Conservation (phyloP, 1,139 yeast species). For the Debaryomyces coudertii region DNA sequence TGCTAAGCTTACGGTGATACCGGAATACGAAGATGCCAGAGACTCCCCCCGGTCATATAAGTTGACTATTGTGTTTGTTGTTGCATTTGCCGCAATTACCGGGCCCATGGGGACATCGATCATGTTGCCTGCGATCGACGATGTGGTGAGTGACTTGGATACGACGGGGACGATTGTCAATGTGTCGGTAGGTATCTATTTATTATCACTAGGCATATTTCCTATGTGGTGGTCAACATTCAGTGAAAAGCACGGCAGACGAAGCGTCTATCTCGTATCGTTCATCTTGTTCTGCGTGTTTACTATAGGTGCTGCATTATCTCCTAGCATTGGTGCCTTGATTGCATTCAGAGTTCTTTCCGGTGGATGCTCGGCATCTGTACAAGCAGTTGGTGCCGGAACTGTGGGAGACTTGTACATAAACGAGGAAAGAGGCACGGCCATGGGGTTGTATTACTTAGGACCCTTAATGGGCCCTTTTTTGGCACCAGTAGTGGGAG, state of each 20-base stretch:
- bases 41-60: conserved; percentile 57
- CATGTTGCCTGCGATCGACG: conserved; percentile 74
- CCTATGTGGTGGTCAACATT: conserved; percentile 91
- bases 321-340: conserved; percentile 62
- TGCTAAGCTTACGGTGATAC: conserved; percentile 55
- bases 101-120: conserved; percentile 96
- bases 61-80: conserved; percentile 57
- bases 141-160: conserved; percentile 55
- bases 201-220: conserved; percentile 72
- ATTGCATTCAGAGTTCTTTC: conserved; percentile 70
- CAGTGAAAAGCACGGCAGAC: conserved; percentile 74
- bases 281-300: conserved; percentile 66
- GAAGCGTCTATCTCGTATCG: conserved; percentile 71
- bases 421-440: conserved; percentile 72
- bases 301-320: conserved; percentile 70
- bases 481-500: conserved; percentile 80
- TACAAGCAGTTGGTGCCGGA: conserved; percentile 90
- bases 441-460: conserved; percentile 79
- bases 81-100: conserved; percentile 74
- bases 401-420: conserved; percentile 75
- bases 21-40: conserved; percentile 76
- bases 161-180: conserved; percentile 67
- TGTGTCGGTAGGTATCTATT: conserved; percentile 77
- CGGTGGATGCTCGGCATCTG: conserved; percentile 85
- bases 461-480: conserved; percentile 86